Evolutionary conservation across 2,329 filamentous ascomycete genomes (phyloP), one percentile per base, ranked within the genome.

Genomic region (Biscogniauxia mediterranea): DNA sequence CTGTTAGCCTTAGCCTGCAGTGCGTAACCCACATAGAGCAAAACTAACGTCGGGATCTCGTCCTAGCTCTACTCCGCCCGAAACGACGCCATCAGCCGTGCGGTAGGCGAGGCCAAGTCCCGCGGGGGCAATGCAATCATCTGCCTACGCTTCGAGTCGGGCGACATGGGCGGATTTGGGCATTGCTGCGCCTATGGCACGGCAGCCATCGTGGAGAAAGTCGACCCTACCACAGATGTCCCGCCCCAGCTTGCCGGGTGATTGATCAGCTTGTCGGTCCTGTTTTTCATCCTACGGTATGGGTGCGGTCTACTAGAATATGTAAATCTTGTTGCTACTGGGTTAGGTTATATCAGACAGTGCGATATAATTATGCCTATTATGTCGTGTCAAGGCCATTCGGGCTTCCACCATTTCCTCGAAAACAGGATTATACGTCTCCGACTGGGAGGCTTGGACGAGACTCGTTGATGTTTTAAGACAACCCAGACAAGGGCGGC

Each of bases 181-280:
- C 84, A 87, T 74, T 82, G 84, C 50, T 85, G 83, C 62, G 84
- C 84, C 0, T 88, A 87, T 68, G 85, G 85, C 2, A 87, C 85
- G 3, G 85, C 85, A 2, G 83, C 80, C 56, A 66, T 85, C 13
- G 78, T 87, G 25, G 83, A 87, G 74, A 85, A 82, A 76, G 72
- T 86, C 59, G 80, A 84, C 38, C 58, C 68, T 5, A 54, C 49
- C 11, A 62, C 60, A 11, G 51, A 63, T n/a, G 54, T 57, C n/a
- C 66, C 67, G 7, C 59, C 66, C 9, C 69, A 71, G 54, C 63
- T 71, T 3, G 46, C 3, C 32, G 25, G 49, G 25, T 59, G 58
- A n/a, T 23, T 19, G 20, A 28, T 6, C 26, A 19, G 6, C 23
- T 19, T 7, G 46, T 56, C 20, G n/a, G 52, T 51, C 51, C 52